Conservation (phyloP, 1,139 yeast species). For the Yamadazyma epiphylla region DNA sequence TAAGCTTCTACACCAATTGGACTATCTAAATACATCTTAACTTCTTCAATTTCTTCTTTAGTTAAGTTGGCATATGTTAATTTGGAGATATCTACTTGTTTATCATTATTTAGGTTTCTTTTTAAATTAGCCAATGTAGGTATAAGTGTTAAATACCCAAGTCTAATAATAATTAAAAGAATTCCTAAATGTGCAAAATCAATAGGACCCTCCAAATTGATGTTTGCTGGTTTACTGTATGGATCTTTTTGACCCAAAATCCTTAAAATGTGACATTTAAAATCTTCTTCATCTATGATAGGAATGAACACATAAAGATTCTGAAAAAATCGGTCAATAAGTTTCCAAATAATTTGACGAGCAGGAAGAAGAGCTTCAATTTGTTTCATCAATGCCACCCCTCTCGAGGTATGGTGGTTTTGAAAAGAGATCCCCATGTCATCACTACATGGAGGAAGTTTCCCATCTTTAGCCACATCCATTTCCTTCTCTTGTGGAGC, state of each 20-base stretch:
- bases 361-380: constrained; percentile 41
- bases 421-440: too few species aligned
- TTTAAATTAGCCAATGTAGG: constrained; percentile 19
- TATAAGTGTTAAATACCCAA: constrained; percentile 19
- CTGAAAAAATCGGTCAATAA: constrained; percentile 40
- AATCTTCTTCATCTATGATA: constrained; percentile 36
- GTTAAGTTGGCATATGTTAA: constrained; percentile 1
- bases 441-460: too few species aligned
- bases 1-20: constrained; percentile 19
- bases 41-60: not conserved
- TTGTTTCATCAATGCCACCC: too few species aligned
- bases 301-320: constrained; percentile 45
- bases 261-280: constrained; percentile 14
- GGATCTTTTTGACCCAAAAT: constrained; percentile 10
- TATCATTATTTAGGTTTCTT: not conserved
- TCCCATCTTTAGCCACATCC: too few species aligned
- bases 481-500: too few species aligned
- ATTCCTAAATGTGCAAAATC: constrained; percentile 24
- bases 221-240: constrained; percentile 3
- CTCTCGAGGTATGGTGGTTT: too few species aligned
- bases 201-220: constrained; percentile 6
- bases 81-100: too few species aligned
- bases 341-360: constrained; percentile 38
- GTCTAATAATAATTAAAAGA: constrained; percentile 17
- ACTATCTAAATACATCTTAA: constrained; percentile 5